Evolutionary conservation across 805 yeast genomes (phyloP), one percentile per base, ranked within the genome.

Genomic region (Candida germanica): DNA sequence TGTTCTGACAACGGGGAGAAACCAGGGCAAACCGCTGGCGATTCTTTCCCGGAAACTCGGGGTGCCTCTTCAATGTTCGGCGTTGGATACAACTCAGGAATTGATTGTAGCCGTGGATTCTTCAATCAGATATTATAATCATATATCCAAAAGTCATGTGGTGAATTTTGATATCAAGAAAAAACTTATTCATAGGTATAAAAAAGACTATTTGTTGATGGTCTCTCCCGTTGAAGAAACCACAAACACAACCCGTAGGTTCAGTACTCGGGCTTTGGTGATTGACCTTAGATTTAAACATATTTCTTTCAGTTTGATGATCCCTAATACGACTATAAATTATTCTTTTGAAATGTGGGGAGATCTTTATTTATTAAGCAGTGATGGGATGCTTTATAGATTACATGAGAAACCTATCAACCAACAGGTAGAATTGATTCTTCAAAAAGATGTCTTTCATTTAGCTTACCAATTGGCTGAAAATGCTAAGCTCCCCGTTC

Each of bases 1-100:
- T 0, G 77, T 88, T 8, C 73, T 80, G 10, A 87, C 96, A 0
- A 73, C 80, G 1, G 95, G 96, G 0, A 71, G 87, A 51, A 84
- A 83, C 54, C 79, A 77, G 32, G 86, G 89, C 0, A 75, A 75
- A 36, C 81, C 84, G 1, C 58, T 61, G 15, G 56, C 64, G 29
- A 40, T 72, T 2, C 54, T 78, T n/a, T 73, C 77, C 13, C 66
- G 59, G 14, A 61, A 58, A 33, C 37, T 47, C 6, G 83, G 83
- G 1, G 71, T 71, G 3, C 77, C 73, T 44, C 59, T 78, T 28
- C 62, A 71, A 39, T 75, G 82, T 48, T 53, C 64, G 23, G 73
- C 60, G 35, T 42, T 74, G 19, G 73, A 69, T 9, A 58, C 58
- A 5, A 53, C 69, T 1, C 69, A 72, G 12, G 71, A 73, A 36